These are phyloP conservation scores for Curvularia spicifera DNA, from an alignment of 2,329 filamentous ascomycete species.

Conservation along the genomic window DNA sequence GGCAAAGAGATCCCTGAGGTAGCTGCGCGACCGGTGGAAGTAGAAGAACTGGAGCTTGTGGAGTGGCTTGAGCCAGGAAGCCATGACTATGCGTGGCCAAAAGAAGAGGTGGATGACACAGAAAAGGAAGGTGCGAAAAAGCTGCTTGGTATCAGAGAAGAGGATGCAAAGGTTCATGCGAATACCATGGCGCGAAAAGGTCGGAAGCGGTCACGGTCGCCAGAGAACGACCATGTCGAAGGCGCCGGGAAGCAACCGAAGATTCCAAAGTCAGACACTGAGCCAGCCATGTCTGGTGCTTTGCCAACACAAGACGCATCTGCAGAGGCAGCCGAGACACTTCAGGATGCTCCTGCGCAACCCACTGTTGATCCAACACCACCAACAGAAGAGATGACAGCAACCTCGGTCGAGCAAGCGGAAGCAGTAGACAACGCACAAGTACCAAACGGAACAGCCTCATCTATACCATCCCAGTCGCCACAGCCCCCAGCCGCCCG, in stretches of 20 bases:
- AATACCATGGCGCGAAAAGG: conserved; percentile 37
- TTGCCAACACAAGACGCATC: conserved; percentile 28
- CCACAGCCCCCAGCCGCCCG: conserved; percentile 70
- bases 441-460: not conserved
- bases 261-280: conserved; percentile 36
- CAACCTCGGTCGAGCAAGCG: not conserved
- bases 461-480: conserved; percentile 1
- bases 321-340: not conserved
- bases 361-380: not conserved
- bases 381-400: conserved; percentile 5
- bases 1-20: conserved; percentile 90
- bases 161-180: conserved; percentile 29
- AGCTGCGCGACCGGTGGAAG: conserved; percentile 77
- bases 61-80: conserved; percentile 84
- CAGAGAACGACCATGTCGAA: conserved; percentile 17
- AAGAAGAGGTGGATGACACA: conserved; percentile 74
- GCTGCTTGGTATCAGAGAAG: conserved; percentile 54
- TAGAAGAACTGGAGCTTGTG: conserved; percentile 76
- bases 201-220: conserved; percentile 32
- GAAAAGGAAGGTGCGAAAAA: conserved; percentile 80
- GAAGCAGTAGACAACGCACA: not conserved
- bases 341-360: not conserved
- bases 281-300: conserved; percentile 45
- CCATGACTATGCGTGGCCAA: conserved; percentile 80
- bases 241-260: conserved; percentile 31